phyloP scores from a whole-genome alignment of 176 grass and related monocot genomes.

The Stipa capillata region DNA sequence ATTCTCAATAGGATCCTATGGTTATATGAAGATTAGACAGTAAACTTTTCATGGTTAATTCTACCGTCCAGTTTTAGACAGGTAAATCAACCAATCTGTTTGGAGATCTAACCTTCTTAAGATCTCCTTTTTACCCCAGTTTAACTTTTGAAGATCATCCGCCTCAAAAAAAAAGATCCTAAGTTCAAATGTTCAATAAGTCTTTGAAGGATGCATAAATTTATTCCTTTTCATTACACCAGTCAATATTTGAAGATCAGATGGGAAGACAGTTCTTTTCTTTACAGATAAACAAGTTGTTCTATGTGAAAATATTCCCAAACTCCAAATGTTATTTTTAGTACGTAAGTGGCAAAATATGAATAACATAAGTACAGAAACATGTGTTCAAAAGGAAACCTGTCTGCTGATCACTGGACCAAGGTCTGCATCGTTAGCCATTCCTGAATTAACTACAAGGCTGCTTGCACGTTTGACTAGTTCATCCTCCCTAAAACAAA shows the following conservation, averaged over 20 bases:
- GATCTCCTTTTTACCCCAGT: background rate
- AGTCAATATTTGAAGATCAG: background rate
- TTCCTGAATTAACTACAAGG: constrained; percentile 80
- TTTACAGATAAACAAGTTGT: background rate
- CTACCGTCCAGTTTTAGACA: too few species aligned
- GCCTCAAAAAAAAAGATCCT: background rate
- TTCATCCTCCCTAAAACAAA: constrained; percentile 72
- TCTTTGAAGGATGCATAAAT: background rate
- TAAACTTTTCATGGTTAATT: background rate
- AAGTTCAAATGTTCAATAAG: background rate
- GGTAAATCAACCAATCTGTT: too few species aligned
- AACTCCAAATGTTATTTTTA: background rate
- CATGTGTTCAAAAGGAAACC: constrained; percentile 32
- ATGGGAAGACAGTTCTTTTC: background rate
- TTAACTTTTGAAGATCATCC: background rate
- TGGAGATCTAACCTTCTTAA: background rate
- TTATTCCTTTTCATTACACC: background rate
- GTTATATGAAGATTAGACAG: background rate
- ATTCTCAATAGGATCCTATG: background rate
- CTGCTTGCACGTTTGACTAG: constrained; percentile 49
- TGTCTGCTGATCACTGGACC: constrained; percentile 92
- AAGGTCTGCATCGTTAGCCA: constrained; percentile 62
- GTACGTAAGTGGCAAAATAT: background rate
- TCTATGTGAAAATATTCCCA: background rate
- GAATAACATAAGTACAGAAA: background rate